phyloP scores from a whole-genome alignment of 225 moss, liverwort and hornwort genomes.

The Marchantia paleacea region DNA sequence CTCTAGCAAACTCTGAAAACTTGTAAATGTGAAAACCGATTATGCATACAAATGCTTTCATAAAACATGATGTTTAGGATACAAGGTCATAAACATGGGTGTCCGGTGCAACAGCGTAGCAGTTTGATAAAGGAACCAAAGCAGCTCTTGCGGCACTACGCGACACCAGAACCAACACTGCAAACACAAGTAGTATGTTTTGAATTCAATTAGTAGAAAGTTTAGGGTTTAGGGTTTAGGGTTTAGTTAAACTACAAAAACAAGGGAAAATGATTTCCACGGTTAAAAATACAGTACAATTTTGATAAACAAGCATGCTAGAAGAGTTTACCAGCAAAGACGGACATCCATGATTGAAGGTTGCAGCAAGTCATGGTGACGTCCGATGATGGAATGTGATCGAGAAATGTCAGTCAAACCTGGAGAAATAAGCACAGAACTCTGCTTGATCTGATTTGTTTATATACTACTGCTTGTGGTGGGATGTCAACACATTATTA shows the following conservation, averaged over 20 bases:
- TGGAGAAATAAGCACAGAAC: not conserved
- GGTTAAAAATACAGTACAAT: not conserved
- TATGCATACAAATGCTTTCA: not conserved
- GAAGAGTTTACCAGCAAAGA: slow-evolving; percentile 14
- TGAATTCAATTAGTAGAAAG: not conserved
- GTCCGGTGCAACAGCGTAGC: slow-evolving; percentile 57
- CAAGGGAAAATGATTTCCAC: not conserved
- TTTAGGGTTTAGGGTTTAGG: too few relatives aligned
- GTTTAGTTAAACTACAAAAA: not conserved
- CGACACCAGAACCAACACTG: slow-evolving; percentile 58
- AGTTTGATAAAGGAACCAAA: slow-evolving; percentile 56
- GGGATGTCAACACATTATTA: too few relatives aligned
- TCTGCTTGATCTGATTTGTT: too few relatives aligned
- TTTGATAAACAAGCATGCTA: not conserved
- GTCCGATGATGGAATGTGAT: not conserved
- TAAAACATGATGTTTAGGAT: slow-evolving; percentile 41
- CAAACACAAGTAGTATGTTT: slow-evolving; percentile 5
- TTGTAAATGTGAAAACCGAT: not conserved
- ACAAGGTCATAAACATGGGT: slow-evolving; percentile 77
- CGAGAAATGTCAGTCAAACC: not conserved
- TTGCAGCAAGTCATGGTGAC: slow-evolving; percentile 14
- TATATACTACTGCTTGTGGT: too few relatives aligned
- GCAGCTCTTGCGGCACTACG: slow-evolving; percentile 45
- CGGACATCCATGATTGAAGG: slow-evolving; percentile 15
- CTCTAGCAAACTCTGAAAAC: not conserved